These are phyloP conservation scores for Ochetophila trinervis DNA, from an alignment of 306 rosid species.

Conservation along the genomic window DNA sequence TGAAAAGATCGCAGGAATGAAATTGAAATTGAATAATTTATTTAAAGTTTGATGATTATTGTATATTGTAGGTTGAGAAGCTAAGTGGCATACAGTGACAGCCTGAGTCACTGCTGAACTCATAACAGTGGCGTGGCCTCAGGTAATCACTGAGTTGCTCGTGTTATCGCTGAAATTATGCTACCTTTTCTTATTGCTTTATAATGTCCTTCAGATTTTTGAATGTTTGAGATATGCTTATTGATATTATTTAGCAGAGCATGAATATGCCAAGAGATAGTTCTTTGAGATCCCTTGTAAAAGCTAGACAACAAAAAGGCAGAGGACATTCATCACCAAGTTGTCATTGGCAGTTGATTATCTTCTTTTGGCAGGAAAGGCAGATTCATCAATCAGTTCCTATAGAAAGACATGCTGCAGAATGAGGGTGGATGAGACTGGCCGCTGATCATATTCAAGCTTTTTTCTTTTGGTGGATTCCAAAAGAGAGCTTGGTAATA, in stretches of 20 bases:
- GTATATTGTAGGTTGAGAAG: conserved; percentile 64
- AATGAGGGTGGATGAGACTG: no score
- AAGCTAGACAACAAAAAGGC: no score
- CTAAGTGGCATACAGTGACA: conserved; percentile 84
- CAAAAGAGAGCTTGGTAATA: no score
- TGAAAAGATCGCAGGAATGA: no score
- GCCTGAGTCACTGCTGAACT: conserved; percentile 93
- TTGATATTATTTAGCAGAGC: conserved; percentile 77
- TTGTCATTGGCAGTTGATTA: no score
- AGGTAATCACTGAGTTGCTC: conserved; percentile 38
- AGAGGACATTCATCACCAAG: no score
- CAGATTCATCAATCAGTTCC: no score
- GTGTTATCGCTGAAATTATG: conserved; percentile 13
- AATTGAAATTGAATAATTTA: not conserved
- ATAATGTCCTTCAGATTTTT: conserved; percentile 57
- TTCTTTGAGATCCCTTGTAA: conserved; percentile 36
- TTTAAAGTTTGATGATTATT: not conserved
- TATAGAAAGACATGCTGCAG: no score
- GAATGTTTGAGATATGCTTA: conserved; percentile 94
- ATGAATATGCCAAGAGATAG: conserved; percentile 50
- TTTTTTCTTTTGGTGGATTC: no score
- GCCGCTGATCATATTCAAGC: no score
- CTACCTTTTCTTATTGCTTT: conserved; percentile 16
- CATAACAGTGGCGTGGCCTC: conserved; percentile 92
- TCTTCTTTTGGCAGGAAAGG: no score